Percentiles rank a stretch among this genome's conserved stretches.
Evolutionary conservation across 495 filamentous ascomycete genomes (phyloP).

Genomic region (Aspergillus sclerotioniger): DNA sequence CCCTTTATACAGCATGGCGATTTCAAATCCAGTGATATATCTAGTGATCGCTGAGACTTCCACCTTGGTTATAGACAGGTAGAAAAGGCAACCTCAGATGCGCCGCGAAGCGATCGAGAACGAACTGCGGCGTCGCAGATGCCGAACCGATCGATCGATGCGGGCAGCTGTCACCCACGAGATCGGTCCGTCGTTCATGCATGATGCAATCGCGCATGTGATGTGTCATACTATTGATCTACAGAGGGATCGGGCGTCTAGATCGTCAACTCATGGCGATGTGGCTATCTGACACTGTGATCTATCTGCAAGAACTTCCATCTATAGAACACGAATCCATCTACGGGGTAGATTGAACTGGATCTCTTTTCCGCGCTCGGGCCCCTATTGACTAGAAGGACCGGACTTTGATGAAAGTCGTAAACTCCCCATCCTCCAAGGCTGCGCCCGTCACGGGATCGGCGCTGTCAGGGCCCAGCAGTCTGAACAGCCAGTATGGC

Average conservation of each 20-base stretch:
- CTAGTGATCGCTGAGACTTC: not conserved
- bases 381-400: not conserved
- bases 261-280: not conserved
- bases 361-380: too few species aligned
- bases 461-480: not conserved
- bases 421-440: not conserved
- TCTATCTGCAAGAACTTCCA: not conserved
- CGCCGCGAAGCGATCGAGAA: not conserved
- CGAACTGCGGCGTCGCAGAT: not conserved
- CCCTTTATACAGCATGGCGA: not conserved
- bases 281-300: not conserved
- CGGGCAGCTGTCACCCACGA: not conserved
- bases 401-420: not conserved
- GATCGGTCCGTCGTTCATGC: not conserved
- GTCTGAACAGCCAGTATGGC: not conserved
- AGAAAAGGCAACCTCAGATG: constrained; percentile 3
- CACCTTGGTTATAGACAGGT: not conserved
- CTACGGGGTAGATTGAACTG: too few species aligned
- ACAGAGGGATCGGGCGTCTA: not conserved
- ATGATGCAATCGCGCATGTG: constrained; percentile 4
- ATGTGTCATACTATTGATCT: not conserved
- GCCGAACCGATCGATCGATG: constrained; percentile 3
- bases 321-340: too few species aligned
- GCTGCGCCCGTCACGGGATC: not conserved
- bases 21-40: not conserved